Percentiles rank a stretch among this genome's conserved stretches.
phyloP scores from a whole-genome alignment of 257 asterid genomes.

The Solanum peruvianum region DNA sequence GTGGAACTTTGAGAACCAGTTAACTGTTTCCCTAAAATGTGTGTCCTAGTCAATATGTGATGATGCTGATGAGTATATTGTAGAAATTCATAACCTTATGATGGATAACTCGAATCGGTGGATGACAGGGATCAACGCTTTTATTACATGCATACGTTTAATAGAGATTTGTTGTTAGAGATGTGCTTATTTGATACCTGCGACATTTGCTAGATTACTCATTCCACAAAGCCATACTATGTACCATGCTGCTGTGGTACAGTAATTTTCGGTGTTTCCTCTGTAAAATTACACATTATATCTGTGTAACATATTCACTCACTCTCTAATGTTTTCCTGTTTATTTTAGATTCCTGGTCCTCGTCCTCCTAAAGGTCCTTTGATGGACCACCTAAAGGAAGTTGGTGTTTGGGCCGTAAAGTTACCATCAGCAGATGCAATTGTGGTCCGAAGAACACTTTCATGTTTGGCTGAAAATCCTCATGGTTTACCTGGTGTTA shows the following conservation, averaged over 20 bases:
- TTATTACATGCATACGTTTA: background rate
- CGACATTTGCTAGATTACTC: background rate
- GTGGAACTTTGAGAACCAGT: background rate
- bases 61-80: background rate
- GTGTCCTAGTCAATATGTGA: background rate
- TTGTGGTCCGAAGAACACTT: conserved; percentile 61
- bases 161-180: background rate
- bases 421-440: conserved; percentile 83
- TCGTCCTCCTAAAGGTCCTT: conserved; percentile 42
- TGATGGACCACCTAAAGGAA: conserved; percentile 52
- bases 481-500: conserved; percentile 48
- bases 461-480: conserved; percentile 46
- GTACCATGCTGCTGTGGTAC: background rate
- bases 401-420: conserved; percentile 62
- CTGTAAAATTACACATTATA: background rate
- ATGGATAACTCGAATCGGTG: background rate
- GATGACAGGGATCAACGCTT: background rate
- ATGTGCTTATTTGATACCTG: background rate
- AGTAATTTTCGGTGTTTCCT: background rate
- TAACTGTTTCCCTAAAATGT: background rate
- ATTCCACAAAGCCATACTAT: background rate
- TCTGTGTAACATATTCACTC: background rate
- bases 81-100: background rate
- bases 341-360: conserved; percentile 72
- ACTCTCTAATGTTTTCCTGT: background rate